Evolutionary conservation across 179 eudicot genomes (phyloP).

Genomic region (Patellifolia procumbens): DNA sequence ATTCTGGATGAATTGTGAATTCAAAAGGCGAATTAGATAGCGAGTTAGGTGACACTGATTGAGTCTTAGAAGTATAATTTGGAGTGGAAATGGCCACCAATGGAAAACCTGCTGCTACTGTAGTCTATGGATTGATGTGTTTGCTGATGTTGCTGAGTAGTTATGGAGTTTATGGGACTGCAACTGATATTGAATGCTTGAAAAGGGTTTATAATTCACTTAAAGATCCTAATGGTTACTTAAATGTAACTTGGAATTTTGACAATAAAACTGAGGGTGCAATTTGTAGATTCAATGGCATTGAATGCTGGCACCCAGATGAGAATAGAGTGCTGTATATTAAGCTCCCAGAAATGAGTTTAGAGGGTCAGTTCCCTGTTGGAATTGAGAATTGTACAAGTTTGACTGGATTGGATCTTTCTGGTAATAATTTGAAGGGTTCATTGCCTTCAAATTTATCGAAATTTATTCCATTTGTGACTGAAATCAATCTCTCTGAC

Average conservation of each 20-base stretch:
- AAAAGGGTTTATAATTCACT: slow-evolving; percentile 33
- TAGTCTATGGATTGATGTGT: slow-evolving; percentile 24
- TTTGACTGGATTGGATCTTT: slow-evolving; percentile 72
- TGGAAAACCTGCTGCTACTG: slow-evolving; percentile 12
- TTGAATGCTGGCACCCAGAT: slow-evolving; percentile 78
- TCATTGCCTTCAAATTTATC: slow-evolving; percentile 59
- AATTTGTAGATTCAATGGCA: slow-evolving; percentile 71
- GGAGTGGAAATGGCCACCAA: slow-evolving; percentile 24
- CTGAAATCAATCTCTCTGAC: slow-evolving; percentile 66
- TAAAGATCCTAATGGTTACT: slow-evolving; percentile 51
- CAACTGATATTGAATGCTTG: slow-evolving; percentile 60
- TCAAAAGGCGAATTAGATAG: no score
- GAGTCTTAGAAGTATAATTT: slow-evolving; percentile 7
- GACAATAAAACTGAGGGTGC: slow-evolving; percentile 57
- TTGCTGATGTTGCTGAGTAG: slow-evolving; percentile 35
- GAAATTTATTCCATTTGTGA: slow-evolving; percentile 33
- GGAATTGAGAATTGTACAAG: slow-evolving; percentile 55
- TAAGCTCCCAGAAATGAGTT: slow-evolving; percentile 58
- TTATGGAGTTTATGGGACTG: slow-evolving; percentile 33
- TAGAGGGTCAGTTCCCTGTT: slow-evolving; percentile 67
- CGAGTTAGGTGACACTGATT: no score
- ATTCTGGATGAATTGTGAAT: no score
- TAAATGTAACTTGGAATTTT: slow-evolving; percentile 61
- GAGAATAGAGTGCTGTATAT: slow-evolving; percentile 71
- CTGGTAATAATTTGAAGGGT: slow-evolving; percentile 59